These are phyloP conservation scores for Ilex asprella DNA, from an alignment of 257 asterid genomes.

Conservation along the genomic window DNA sequence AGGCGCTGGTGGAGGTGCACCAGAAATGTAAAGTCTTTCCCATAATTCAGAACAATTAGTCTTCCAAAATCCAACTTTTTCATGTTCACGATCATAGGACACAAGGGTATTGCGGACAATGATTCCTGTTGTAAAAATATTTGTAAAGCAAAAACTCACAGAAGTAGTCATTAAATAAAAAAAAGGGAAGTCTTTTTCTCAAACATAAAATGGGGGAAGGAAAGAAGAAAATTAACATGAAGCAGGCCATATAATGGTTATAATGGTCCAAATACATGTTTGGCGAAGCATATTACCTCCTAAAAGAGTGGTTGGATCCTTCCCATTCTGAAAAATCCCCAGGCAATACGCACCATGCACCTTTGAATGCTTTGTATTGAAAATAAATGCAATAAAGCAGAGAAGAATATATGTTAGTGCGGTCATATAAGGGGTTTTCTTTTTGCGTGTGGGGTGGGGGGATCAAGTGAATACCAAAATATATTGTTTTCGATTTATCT, in stretches of 20 bases:
- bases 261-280: not conserved
- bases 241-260: not conserved
- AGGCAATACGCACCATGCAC: slow-evolving; percentile 94
- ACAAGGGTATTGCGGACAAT: slow-evolving; percentile 95
- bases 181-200: too few species aligned
- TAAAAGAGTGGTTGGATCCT: slow-evolving; percentile 94
- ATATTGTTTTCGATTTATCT: not conserved
- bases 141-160: not conserved
- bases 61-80: slow-evolving; percentile 91
- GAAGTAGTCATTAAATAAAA: slow-evolving; percentile 3
- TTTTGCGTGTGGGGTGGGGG: too few species aligned
- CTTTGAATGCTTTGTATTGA: slow-evolving; percentile 69
- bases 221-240: too few species aligned
- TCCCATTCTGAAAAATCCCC: slow-evolving; percentile 95
- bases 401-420: too few species aligned
- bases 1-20: slow-evolving; percentile 48
- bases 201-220: not conserved
- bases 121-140: slow-evolving; percentile 44
- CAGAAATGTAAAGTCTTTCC: slow-evolving; percentile 64
- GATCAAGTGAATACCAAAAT: too few species aligned
- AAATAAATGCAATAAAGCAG: not conserved
- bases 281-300: slow-evolving; percentile 52
- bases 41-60: slow-evolving; percentile 93
- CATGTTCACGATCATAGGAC: slow-evolving; percentile 88
- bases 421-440: too few species aligned